Conservation (phyloP, 2,329 filamentous ascomycete species). For the Penicillium sp. region DNA sequence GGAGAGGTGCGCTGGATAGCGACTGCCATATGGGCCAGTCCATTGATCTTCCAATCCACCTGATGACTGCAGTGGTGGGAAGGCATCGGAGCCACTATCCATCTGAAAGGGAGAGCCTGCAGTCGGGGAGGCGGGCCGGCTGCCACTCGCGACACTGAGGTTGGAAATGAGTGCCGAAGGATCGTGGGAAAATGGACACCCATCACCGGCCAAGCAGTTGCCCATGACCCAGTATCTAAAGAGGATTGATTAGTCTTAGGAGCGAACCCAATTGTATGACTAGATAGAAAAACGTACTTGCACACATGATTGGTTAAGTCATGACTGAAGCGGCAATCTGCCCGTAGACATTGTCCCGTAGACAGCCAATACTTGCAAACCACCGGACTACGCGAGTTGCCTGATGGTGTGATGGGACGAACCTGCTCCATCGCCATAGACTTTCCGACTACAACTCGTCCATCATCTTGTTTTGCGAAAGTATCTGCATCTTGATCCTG, state of each 20-base stretch:
- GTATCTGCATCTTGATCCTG: slow-evolving; percentile 65
- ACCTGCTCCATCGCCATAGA: slow-evolving; percentile 76
- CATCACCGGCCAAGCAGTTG: slow-evolving; percentile 89
- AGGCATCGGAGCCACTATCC: slow-evolving; percentile 76
- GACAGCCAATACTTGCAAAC: slow-evolving; percentile 98
- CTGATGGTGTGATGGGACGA: slow-evolving; percentile 75
- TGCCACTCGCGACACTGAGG: slow-evolving; percentile 68
- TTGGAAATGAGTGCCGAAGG: slow-evolving; percentile 84
- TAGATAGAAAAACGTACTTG: slow-evolving; percentile 71
- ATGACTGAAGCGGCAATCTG: slow-evolving; percentile 96
- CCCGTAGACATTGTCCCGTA: slow-evolving; percentile 90
- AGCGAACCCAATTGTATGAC: neutral
- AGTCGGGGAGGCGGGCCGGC: slow-evolving; percentile 58
- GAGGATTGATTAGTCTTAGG: slow-evolving; percentile 28
- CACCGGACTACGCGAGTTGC: slow-evolving; percentile 79
- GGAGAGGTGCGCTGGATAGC: slow-evolving; percentile 50
- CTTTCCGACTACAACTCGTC: slow-evolving; percentile 79
- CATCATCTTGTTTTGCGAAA: slow-evolving; percentile 61
- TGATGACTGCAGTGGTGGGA: slow-evolving; percentile 72
- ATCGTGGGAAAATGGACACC: slow-evolving; percentile 97
- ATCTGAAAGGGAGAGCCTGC: slow-evolving; percentile 72
- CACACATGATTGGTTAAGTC: slow-evolving; percentile 94
- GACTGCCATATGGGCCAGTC: slow-evolving; percentile 52
- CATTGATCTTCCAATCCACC: slow-evolving; percentile 65
- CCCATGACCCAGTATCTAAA: slow-evolving; percentile 91